Evolutionary conservation across 169 alveolate species (phyloP).

Genomic region (Eimeria acervulina): DNA sequence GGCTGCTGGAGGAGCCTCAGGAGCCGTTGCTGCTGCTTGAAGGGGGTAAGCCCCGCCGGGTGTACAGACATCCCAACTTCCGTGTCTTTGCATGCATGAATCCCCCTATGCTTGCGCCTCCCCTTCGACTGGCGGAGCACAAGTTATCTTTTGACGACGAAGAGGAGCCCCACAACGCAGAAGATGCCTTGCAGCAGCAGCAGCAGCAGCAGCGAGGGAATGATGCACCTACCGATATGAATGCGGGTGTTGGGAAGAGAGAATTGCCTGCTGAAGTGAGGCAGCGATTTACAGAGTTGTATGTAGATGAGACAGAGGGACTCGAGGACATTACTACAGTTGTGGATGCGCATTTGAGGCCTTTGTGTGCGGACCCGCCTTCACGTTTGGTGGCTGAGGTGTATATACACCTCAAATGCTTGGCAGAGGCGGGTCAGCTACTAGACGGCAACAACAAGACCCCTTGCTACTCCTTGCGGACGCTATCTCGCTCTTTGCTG

Average conservation of each 20-base stretch:
- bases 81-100: constrained; percentile 99
- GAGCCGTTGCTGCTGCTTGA: constrained; percentile 70
- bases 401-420: constrained; percentile 73
- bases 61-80: constrained; percentile 96
- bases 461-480: constrained; percentile 91
- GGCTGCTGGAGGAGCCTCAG: constrained; percentile 87
- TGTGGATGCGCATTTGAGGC: constrained; percentile 67
- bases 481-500: constrained; percentile 91
- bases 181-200: background rate
- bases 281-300: constrained; percentile 97
- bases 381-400: constrained; percentile 82
- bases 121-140: constrained; percentile 68
- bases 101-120: constrained; percentile 95
- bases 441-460: constrained; percentile 85
- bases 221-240: constrained; percentile 90
- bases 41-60: constrained; percentile 91
- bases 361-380: constrained; percentile 83
- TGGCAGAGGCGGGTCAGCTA: constrained; percentile 77
- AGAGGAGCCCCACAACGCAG: constrained; percentile 5
- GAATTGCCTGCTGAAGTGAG: constrained; percentile 97
- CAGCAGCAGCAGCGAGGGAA: constrained; percentile 86
- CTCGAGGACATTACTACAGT: constrained; percentile 81
- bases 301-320: constrained; percentile 94
- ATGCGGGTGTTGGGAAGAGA: constrained; percentile 97
- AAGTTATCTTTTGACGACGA: constrained; percentile 40